Base-by-base conservation (phyloP, 2,329 filamentous ascomycete species). In the Aquanectria penicillioides region DNA sequence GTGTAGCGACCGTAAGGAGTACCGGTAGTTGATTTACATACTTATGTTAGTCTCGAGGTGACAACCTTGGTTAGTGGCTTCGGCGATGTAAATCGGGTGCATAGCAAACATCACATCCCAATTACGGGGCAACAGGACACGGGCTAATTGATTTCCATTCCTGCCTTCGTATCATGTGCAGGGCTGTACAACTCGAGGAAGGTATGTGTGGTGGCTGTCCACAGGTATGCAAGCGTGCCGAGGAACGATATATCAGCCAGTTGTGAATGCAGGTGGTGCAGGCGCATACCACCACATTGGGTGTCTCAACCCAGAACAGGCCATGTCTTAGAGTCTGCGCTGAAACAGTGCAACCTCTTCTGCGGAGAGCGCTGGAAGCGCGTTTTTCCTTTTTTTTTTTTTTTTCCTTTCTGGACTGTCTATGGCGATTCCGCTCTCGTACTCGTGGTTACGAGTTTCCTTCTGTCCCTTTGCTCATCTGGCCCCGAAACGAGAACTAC, bases 101-200 rank as follows among this genome's bases (percentile, higher is more conserved):
- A 53, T 29, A 55, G 48, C 46, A 67, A 66, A 65, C 58, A 57
- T 52, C 25, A 26, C 38, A 63, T 52, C 58, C 26, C 34, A 47
- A 61, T 63, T 46, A 25, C 33, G 20, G 51, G 41, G 41, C 23
- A 63, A 48, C 46, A 41, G 28, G 36, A 40, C 22, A 29, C 37
- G 38, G 52, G 37, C 43, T 26, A 60, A 53, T 61, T 54, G 61
- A 59, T 46, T 61, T 44, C 10, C 47, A 57, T 57, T 15, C 40
- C 47, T 34, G 6, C 18, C n/a, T n/a, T n/a, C n/a, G n/a, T n/a
- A n/a, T 40, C 34, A 15, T 41, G 47, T 65, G 59, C 34, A 25
- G n/a, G n/a, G 10, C 20, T 18, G 17, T 50, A 26, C 46, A 22
- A 20, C n/a, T n/a, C n/a, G n/a, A 34, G 26, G 18, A n/a, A 33